Percentiles rank a stretch among this genome's conserved stretches.
Evolutionary conservation across 2,329 filamentous ascomycete genomes (phyloP).

Genomic region (Epichloe aotearoae): DNA sequence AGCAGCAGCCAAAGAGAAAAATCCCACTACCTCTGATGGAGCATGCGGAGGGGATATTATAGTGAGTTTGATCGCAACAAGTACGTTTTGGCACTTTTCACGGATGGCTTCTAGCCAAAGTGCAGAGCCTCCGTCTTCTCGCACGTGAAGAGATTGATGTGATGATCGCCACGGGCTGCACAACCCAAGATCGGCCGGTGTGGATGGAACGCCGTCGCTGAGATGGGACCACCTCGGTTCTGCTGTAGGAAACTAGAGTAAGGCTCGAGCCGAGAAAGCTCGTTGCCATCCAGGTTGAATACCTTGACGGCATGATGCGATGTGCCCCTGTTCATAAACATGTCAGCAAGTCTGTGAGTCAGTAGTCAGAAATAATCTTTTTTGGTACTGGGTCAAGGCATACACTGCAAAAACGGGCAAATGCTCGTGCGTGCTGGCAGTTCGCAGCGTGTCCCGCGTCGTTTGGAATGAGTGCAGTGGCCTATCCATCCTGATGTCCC

Average conservation of each 20-base stretch:
- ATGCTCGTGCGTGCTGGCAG: constrained; percentile 88
- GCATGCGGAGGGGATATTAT: not conserved
- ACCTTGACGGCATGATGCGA: constrained; percentile 80
- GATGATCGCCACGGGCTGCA: constrained; percentile 72
- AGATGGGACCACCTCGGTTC: constrained; percentile 68
- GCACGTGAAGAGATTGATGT: constrained; percentile 80
- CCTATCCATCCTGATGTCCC: constrained; percentile 84
- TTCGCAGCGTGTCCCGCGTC: constrained; percentile 66
- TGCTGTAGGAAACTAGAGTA: constrained; percentile 81
- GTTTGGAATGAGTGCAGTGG: constrained; percentile 61
- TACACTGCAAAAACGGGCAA: constrained; percentile 90
- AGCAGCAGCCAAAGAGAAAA: not conserved
- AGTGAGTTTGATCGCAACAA: not conserved
- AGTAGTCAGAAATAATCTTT: not conserved
- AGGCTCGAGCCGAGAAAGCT: constrained; percentile 75
- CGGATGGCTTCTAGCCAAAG: constrained; percentile 15
- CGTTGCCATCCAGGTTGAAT: constrained; percentile 73
- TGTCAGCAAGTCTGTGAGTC: constrained; percentile 1
- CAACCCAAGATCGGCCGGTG: constrained; percentile 86
- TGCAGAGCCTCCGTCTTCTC: constrained; percentile 30
- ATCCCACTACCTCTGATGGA: not conserved
- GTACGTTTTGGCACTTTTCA: constrained; percentile 1
- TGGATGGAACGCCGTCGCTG: constrained; percentile 86
- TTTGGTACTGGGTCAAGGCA: constrained; percentile 19
- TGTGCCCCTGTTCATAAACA: constrained; percentile 50